These are phyloP conservation scores for Glutinoglossum americanum DNA, from an alignment of 495 filamentous ascomycete genomes.

Conservation along the genomic window DNA sequence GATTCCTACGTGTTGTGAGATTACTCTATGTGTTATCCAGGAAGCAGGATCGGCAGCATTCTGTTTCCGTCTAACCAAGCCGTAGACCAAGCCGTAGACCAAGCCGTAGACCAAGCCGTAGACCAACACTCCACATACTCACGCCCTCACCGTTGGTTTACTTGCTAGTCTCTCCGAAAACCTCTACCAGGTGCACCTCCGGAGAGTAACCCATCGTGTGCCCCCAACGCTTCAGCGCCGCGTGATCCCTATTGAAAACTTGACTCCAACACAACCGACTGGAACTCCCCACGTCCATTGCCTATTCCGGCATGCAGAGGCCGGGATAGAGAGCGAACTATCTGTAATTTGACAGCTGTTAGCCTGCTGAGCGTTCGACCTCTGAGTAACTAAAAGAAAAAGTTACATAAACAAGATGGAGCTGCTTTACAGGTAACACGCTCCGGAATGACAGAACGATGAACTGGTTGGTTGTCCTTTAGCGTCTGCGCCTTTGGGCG, in stretches of 20 bases:
- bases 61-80: no score
- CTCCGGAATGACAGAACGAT: background rate
- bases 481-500: background rate
- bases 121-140: no score
- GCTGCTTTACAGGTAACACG: background rate
- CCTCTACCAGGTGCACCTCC: no score
- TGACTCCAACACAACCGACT: background rate
- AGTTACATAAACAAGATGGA: background rate
- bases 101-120: no score
- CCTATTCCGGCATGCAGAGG: background rate
- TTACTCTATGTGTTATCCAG: no score
- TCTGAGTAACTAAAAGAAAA: background rate
- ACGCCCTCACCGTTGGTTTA: no score
- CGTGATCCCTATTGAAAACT: background rate
- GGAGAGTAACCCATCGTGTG: no score
- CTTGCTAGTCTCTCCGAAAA: no score
- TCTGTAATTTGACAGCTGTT: background rate
- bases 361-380: background rate
- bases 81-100: no score
- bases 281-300: background rate
- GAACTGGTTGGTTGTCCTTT: background rate
- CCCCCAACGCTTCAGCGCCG: background rate
- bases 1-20: no score
- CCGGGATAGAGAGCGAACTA: background rate
- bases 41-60: no score